phyloP scores from a whole-genome alignment of 371 early-diverging fungal genomes.

The Caulochytrium protostelioides region DNA sequence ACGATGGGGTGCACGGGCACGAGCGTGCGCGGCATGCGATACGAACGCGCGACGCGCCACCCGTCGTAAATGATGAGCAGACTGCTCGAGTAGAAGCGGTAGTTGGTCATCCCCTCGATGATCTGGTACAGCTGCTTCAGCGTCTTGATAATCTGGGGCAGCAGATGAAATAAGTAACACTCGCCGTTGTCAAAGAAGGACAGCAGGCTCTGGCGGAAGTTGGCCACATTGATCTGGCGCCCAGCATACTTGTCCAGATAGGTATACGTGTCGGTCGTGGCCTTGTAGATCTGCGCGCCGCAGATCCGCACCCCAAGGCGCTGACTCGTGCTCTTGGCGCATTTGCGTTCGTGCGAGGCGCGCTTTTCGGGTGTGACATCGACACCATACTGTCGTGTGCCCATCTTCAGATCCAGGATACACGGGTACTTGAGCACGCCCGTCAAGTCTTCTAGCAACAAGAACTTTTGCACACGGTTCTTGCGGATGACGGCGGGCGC shows the following conservation, averaged over 20 bases:
- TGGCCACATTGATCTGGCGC: constrained; percentile 45
- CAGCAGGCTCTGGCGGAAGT: constrained; percentile 45
- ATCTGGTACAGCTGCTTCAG: constrained; percentile 41
- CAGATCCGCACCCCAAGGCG: constrained; percentile 80
- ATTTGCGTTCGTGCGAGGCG: constrained; percentile 65
- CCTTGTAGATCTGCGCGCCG: constrained; percentile 87
- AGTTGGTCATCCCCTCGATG: constrained; percentile 43
- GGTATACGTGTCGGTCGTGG: constrained; percentile 31
- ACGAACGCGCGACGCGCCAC: no score
- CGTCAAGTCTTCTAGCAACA: constrained; percentile 79
- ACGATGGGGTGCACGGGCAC: not conserved
- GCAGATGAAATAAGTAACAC: constrained; percentile 36
- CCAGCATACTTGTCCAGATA: constrained; percentile 86
- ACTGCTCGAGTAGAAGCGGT: constrained; percentile 73
- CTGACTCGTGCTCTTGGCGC: constrained; percentile 69
- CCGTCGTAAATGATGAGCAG: constrained; percentile 70
- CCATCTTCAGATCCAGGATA: constrained; percentile 92
- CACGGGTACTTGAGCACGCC: constrained; percentile 57
- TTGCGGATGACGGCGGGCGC: constrained; percentile 11
- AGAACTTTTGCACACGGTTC: constrained; percentile 39
- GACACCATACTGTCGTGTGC: constrained; percentile 86
- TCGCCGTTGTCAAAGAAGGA: constrained; percentile 59
- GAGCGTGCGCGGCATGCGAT: no score
- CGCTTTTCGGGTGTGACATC: constrained; percentile 60
- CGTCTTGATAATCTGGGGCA: constrained; percentile 48